Base-by-base conservation (phyloP, 2,329 filamentous ascomycete genomes). In the Aplosporella prunicola region DNA sequence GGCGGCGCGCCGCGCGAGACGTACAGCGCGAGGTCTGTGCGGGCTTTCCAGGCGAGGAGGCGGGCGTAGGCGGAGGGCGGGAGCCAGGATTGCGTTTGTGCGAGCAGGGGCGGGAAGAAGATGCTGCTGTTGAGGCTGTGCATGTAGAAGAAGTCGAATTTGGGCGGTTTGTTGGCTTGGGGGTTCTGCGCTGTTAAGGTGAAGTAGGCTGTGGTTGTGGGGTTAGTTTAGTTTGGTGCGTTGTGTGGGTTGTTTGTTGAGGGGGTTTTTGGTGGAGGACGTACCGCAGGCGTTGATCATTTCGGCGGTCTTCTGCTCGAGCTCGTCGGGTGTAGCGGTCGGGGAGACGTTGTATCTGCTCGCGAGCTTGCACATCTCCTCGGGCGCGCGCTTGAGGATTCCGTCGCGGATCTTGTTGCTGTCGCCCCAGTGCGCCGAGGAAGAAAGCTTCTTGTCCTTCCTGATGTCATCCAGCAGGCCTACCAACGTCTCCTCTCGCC, bases 71-170 rank as follows among this genome's bases (percentile, higher is more conserved):
- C 64, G 6, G 67, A 64, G 0, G 61, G 52, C 0, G 75, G 66
- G 28, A 87, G 66, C 72, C 74, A 91, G 24, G 66, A 46, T 45
- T 69, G 69, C 9, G 62, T 14, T 14, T 18, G 14, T n/a, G 8
- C 61, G 51, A 78, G 71, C 53, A 94, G 69, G 6, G 68, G 55
- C 5, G 68, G 66, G 46, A 84, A 69, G 63, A 89, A 91, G 46
- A 93, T 76, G n/a, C 80, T 79, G 9, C 68, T 66, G 52, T 82
- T 95, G 47, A 89, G 63, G 50, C 78, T 75, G 58, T 95, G 88
- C 50, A 88, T 87, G 52, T 66, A 68, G 64, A 80, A 91, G 57
- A 95, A 95, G 55, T 94, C 88, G 54, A 85, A 77, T 54, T 82
- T 87, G 33, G 80, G 66, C n/a, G n/a, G n/a, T n/a, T n/a, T n/a